These are phyloP conservation scores for Phytophthora sp. DNA, from an alignment of 352 stramenopile genomes.

Conservation along the genomic window DNA sequence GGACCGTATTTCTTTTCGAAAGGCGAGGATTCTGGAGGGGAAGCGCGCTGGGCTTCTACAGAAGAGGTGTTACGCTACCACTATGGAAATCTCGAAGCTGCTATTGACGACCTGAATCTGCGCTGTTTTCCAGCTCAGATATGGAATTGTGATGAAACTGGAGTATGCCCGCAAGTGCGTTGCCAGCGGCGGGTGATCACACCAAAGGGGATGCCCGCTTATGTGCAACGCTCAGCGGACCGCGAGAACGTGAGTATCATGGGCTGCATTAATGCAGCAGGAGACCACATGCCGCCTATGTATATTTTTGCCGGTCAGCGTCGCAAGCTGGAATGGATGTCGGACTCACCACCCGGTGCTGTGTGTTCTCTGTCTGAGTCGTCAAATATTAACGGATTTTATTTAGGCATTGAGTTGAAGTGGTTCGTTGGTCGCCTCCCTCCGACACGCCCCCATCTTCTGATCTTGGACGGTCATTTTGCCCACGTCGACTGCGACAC, in stretches of 20 bases:
- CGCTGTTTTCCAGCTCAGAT: background rate
- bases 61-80: background rate
- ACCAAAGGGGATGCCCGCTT: background rate
- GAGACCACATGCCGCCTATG: background rate
- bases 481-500: background rate
- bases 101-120: background rate
- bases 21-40: background rate
- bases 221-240: background rate
- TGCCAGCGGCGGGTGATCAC: background rate
- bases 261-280: background rate
- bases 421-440: background rate
- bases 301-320: background rate
- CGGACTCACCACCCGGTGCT: background rate
- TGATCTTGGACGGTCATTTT: conserved; percentile 2
- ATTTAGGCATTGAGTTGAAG: background rate
- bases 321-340: background rate
- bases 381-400: background rate
- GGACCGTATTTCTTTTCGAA: background rate
- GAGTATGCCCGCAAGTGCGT: background rate
- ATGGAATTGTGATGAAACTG: conserved; percentile 7
- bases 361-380: too few relatives aligned
- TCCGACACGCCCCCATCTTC: background rate
- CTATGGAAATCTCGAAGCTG: background rate
- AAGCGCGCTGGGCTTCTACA: background rate
- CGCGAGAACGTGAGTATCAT: conserved; percentile 4